Conservation (phyloP, 495 filamentous ascomycete genomes). For the Aspergillus nidulans region DNA sequence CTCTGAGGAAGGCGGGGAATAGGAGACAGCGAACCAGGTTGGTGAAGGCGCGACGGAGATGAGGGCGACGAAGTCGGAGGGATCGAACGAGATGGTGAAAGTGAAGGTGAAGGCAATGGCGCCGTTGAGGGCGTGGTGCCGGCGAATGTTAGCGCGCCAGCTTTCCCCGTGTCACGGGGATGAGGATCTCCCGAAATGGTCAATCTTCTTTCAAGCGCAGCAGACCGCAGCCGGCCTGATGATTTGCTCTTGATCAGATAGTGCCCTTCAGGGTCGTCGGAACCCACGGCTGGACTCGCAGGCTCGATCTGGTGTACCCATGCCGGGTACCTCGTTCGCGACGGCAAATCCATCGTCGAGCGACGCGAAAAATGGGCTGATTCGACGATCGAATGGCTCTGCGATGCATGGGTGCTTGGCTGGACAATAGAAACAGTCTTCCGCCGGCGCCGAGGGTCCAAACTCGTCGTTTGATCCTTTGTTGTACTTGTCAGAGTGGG, state of each 20-base stretch:
- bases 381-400: conserved; percentile 2
- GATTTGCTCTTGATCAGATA: conserved; percentile 1
- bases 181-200: conserved; percentile 20
- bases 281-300: background rate
- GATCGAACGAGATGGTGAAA: background rate
- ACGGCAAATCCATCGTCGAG: conserved; percentile 10
- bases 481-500: conserved; percentile 9
- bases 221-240: conserved; percentile 1
- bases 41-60: conserved; percentile 9
- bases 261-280: background rate
- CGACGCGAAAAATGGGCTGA: conserved; percentile 6
- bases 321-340: background rate
- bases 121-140: conserved; percentile 12
- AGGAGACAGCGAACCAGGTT: conserved; percentile 3
- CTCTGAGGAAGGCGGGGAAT: conserved; percentile 21
- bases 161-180: conserved; percentile 26
- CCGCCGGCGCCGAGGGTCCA: conserved; percentile 13
- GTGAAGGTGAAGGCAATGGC: background rate
- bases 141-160: conserved; percentile 24
- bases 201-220: conserved; percentile 9
- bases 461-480: background rate
- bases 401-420: conserved; percentile 14
- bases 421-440: conserved; percentile 22
- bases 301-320: background rate
- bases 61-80: conserved; percentile 11